A percentile compares a stretch with the other conserved stretches of the same genome.
These are phyloP conservation scores for Trichoderma oligosporum DNA, from an alignment of 2,329 filamentous ascomycete species.

Conservation along the genomic window DNA sequence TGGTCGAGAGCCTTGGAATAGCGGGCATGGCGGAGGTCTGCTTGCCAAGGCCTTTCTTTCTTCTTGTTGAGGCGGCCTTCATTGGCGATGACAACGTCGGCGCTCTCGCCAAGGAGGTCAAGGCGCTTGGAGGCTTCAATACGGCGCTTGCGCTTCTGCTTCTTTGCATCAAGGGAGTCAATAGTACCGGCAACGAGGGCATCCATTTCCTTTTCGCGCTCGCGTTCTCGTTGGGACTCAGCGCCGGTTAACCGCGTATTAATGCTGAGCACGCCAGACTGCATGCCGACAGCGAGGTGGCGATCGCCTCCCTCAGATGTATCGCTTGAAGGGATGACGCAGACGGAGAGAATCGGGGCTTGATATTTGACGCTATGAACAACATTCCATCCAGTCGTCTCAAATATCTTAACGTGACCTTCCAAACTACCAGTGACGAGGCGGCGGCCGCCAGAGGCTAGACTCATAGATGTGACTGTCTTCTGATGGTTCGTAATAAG, in stretches of 20 bases:
- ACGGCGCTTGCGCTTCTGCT: conserved; percentile 63
- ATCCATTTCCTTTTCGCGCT: conserved; percentile 80
- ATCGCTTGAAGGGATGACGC: conserved; percentile 55
- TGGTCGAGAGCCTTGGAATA: conserved; percentile 76
- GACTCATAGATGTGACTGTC: conserved; percentile 82
- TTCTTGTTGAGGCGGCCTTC: conserved; percentile 50
- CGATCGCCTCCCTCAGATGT: conserved; percentile 64
- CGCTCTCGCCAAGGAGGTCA: conserved; percentile 78
- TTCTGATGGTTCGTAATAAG: conserved; percentile 95
- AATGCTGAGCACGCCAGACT: conserved; percentile 86
- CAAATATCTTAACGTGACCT: conserved; percentile 95
- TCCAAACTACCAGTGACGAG: conserved; percentile 87
- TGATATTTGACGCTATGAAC: conserved; percentile 94
- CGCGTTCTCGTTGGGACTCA: conserved; percentile 70
- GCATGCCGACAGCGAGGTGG: conserved; percentile 91
- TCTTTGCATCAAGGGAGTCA: conserved; percentile 70
- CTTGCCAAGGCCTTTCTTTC: conserved; percentile 74
- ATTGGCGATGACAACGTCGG: conserved; percentile 84
- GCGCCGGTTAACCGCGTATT: conserved; percentile 82
- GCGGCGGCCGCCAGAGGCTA: conserved; percentile 75
- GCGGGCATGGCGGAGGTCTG: conserved; percentile 70
- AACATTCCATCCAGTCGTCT: conserved; percentile 91
- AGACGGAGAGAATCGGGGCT: conserved; percentile 80
- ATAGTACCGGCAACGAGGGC: conserved; percentile 74
- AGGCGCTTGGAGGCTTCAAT: conserved; percentile 50